Evolutionary conservation across 495 filamentous ascomycete species (phyloP).

Genomic region (Penicillium mononematosum): DNA sequence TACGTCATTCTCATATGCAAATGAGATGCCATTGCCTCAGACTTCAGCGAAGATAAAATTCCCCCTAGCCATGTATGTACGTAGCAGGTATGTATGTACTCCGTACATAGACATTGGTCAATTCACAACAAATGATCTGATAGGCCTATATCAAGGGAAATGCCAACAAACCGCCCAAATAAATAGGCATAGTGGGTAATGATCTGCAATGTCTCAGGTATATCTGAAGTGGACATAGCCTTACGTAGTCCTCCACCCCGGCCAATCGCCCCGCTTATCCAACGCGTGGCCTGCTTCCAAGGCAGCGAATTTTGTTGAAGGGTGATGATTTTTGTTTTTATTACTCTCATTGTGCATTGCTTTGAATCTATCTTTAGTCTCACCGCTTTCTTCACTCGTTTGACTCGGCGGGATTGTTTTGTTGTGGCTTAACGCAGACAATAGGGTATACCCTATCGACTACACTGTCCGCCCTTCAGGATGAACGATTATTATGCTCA

Average conservation of each 20-base stretch:
- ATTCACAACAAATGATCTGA: too few relatives aligned
- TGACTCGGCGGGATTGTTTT: not conserved
- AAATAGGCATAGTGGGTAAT: not conserved
- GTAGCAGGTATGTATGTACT: too few relatives aligned
- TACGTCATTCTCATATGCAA: not conserved
- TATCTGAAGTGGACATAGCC: not conserved
- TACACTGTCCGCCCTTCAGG: not conserved
- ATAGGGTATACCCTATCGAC: not conserved
- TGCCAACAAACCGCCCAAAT: not conserved
- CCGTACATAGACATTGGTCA: too few relatives aligned
- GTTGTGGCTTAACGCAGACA: not conserved
- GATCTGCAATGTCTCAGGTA: not conserved
- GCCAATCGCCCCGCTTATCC: constrained; percentile 6
- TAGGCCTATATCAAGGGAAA: not conserved
- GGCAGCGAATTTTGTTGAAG: not conserved
- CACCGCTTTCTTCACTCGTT: not conserved
- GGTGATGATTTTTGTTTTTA: not conserved
- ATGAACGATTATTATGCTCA: constrained; percentile 7
- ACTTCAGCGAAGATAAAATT: not conserved
- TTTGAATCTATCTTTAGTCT: not conserved
- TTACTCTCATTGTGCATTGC: not conserved
- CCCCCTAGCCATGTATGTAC: not conserved
- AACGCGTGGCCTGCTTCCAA: constrained; percentile 11
- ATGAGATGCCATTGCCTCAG: not conserved
- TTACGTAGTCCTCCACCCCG: not conserved